Conservation (phyloP, 176 grass and related monocot genomes). For the Phragmites australis region DNA sequence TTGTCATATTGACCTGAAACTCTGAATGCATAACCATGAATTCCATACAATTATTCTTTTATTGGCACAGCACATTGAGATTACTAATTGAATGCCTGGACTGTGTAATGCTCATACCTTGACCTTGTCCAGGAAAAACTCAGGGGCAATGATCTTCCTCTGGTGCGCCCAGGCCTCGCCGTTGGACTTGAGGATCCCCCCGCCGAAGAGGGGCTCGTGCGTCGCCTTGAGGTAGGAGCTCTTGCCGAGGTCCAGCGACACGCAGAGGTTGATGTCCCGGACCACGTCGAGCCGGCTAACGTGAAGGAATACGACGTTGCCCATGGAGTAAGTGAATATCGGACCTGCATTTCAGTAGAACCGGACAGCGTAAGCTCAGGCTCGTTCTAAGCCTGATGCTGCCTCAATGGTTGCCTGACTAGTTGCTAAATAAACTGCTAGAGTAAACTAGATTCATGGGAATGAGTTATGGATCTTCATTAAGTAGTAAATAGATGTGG, state of each 20-base stretch:
- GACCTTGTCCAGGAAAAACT: conserved; percentile 94
- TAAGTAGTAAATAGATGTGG: background rate
- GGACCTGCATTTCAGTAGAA: conserved; percentile 53
- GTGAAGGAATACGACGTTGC: conserved; percentile 80
- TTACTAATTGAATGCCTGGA: background rate
- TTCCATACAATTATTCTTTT: too few relatives aligned
- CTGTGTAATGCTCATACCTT: conserved; percentile 49
- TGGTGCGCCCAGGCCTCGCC: conserved; percentile 74
- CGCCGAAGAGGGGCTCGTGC: conserved; percentile 88
- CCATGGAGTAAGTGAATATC: conserved; percentile 78
- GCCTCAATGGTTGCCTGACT: background rate
- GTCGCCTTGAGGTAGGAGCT: conserved; percentile 88
- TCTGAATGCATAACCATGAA: background rate
- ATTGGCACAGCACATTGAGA: background rate
- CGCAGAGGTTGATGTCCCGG: conserved; percentile 80
- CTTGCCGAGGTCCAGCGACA: conserved; percentile 86
- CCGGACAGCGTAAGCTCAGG: background rate
- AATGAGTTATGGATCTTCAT: background rate
- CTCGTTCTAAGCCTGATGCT: background rate
- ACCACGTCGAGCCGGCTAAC: conserved; percentile 79
- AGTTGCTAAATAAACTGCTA: background rate
- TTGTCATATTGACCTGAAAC: background rate
- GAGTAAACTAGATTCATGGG: background rate
- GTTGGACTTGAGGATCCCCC: conserved; percentile 92
- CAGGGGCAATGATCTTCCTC: conserved; percentile 85